Evolutionary conservation across 1,284 basidiomycete species (phyloP), one percentile per base, ranked within the genome.

Genomic region (Ceratobasidium sp.): DNA sequence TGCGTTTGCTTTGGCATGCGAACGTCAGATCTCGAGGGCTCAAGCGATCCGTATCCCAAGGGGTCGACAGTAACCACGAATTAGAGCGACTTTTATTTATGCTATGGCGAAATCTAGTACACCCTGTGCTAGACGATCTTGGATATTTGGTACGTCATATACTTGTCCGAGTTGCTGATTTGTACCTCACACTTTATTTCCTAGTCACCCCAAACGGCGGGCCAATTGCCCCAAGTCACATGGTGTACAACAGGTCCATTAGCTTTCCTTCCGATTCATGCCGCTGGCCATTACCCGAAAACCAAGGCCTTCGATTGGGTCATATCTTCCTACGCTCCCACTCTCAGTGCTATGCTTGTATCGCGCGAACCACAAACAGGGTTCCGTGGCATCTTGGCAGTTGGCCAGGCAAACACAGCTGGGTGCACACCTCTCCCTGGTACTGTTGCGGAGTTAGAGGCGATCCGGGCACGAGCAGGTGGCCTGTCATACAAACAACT

Each of bases 101-200:
- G 16, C 54, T 56, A 12, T 56, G 54, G 54, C 16, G 36, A 5
- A 1, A 56, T 18, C 30, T 56, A 3, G 54, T 18, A 30, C 2
- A 16, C 11, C 54, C 54, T 4, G 14, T 56, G 14, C 25, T 56
- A 8, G 33, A 30, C 6, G 16, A 36, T n/a, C 54, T 56, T 56
- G 54, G 54, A 33, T 56, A 8, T 56, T 23, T n/a, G 25, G 54
- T 56, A 25, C 11, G 54, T 56, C n/a, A 21, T 30, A 53, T 53
- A 14, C 49, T 8, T 3, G n/a, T 44, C 3, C n/a, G 16, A n/a
- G 0, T 44, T 7, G 42, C 7, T 16, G 5, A 44, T 6, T 4
- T 4, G 4, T 4, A 5, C 23, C 23, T 51, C n/a, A 21, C 4
- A 3, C 23, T 5, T 51, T 7, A 25, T 3, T 23, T 23, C 2